Conservation (phyloP, 169 alveolate species). For the Toxoplasma gondii region DNA sequence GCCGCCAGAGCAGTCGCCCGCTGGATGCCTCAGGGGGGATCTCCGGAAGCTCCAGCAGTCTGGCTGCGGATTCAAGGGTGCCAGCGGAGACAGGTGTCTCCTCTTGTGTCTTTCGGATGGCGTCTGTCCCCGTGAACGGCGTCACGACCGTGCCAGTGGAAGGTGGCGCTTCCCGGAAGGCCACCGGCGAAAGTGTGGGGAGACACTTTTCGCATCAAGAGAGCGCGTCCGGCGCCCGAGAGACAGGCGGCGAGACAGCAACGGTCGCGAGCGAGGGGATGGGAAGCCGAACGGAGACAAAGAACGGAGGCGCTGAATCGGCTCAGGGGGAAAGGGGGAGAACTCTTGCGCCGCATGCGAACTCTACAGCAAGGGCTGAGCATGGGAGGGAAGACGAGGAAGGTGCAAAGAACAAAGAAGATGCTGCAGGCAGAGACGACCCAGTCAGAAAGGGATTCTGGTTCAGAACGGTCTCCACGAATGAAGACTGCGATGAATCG, state of each 20-base stretch:
- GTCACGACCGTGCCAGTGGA: neutral
- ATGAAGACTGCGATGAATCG: neutral
- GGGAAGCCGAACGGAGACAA: neutral
- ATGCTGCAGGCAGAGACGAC: neutral
- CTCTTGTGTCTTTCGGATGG: neutral
- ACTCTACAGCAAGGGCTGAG: neutral
- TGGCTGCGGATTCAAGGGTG: neutral
- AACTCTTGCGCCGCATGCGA: neutral
- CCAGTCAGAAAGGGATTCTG: neutral
- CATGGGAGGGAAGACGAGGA: neutral
- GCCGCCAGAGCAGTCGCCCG: neutral
- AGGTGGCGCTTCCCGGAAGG: neutral
- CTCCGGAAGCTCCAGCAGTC: neutral
- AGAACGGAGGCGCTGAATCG: neutral
- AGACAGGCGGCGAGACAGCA: too few relatives aligned
- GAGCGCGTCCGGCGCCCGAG: neutral
- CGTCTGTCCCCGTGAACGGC: neutral
- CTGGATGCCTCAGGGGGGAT: neutral
- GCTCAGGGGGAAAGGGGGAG: too few relatives aligned
- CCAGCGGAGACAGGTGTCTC: neutral
- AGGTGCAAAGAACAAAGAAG: neutral
- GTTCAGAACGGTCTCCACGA: conserved; percentile 7
- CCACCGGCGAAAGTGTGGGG: neutral
- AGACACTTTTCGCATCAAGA: neutral
- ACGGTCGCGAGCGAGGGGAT: neutral